These are phyloP conservation scores for Sphenostylis stenocarpa DNA, from an alignment of 306 rosid genomes.

Conservation along the genomic window DNA sequence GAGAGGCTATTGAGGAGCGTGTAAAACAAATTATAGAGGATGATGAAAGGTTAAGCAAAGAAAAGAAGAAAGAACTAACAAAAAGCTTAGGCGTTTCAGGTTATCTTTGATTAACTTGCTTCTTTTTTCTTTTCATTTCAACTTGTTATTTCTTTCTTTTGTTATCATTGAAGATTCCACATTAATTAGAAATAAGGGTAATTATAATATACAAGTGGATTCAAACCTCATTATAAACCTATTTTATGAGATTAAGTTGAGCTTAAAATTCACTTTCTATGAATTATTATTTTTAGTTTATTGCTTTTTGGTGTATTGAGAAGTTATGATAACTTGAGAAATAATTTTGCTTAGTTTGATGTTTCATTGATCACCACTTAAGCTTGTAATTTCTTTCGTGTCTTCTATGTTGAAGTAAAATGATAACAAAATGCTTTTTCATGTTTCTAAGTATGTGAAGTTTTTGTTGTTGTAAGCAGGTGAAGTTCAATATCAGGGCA, in stretches of 20 bases:
- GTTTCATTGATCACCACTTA: neutral
- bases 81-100: conserved; percentile 77
- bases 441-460: conserved; percentile 43
- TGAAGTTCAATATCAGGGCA: conserved; percentile 49
- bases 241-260: no score
- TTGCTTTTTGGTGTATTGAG: neutral
- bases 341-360: neutral
- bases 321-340: neutral
- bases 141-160: neutral
- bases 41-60: conserved; percentile 55
- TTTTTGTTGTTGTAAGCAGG: conserved; percentile 39
- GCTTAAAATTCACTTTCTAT: no score
- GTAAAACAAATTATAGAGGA: conserved; percentile 65
- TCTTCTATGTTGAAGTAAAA: conserved; percentile 8
- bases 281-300: neutral
- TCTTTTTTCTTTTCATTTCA: neutral
- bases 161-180: no score
- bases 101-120: conserved; percentile 29
- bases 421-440: conserved; percentile 15
- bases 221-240: no score
- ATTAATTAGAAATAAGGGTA: no score
- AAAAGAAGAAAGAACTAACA: conserved; percentile 61
- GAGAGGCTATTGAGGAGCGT: conserved; percentile 51
- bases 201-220: no score
- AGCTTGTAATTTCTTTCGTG: neutral